A percentile compares a stretch with the other conserved stretches of the same genome.
Conservation (phyloP, 306 rosid genomes). For the Parietaria judaica region DNA sequence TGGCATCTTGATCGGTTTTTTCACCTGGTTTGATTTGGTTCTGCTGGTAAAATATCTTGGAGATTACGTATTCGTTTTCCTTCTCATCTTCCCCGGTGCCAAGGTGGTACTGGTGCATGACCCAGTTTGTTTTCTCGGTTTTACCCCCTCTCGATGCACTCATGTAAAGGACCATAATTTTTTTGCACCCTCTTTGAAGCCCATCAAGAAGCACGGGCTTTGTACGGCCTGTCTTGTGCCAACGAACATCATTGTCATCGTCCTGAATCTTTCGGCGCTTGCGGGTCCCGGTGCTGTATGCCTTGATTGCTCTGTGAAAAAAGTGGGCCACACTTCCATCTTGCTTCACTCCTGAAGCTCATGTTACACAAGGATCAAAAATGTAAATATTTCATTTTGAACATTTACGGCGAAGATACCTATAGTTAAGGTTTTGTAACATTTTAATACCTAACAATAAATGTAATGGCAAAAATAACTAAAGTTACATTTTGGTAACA, state of each 20-base stretch:
- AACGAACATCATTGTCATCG: slow-evolving; percentile 64
- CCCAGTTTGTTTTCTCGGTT: slow-evolving; percentile 79
- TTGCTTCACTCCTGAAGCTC: slow-evolving; percentile 56
- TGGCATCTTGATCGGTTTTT: slow-evolving; percentile 38
- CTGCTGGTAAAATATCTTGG: slow-evolving; percentile 69
- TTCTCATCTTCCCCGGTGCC: slow-evolving; percentile 73
- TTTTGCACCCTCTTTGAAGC: slow-evolving; percentile 64
- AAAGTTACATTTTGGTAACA: no score
- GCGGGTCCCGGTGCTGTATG: slow-evolving; percentile 69
- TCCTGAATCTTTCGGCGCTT: slow-evolving; percentile 65
- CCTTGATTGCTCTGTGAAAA: slow-evolving; percentile 80
- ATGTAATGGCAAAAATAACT: no score
- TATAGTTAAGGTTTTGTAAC: no score
- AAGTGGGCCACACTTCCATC: slow-evolving; percentile 72
- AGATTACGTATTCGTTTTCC: slow-evolving; percentile 59
- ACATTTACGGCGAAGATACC: no score
- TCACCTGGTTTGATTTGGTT: slow-evolving; percentile 46
- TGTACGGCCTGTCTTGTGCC: slow-evolving; percentile 92
- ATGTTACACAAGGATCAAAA: background rate
- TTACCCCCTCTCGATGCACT: slow-evolving; percentile 45
- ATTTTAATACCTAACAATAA: no score
- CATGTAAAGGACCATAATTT: slow-evolving; percentile 76
- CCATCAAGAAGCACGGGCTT: slow-evolving; percentile 61
- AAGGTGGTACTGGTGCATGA: slow-evolving; percentile 85
- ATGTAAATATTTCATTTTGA: no score